A percentile compares a stretch with the other conserved stretches of the same genome.
phyloP scores from a whole-genome alignment of 2,329 filamentous ascomycete species.

The Botrytis tulipae region DNA sequence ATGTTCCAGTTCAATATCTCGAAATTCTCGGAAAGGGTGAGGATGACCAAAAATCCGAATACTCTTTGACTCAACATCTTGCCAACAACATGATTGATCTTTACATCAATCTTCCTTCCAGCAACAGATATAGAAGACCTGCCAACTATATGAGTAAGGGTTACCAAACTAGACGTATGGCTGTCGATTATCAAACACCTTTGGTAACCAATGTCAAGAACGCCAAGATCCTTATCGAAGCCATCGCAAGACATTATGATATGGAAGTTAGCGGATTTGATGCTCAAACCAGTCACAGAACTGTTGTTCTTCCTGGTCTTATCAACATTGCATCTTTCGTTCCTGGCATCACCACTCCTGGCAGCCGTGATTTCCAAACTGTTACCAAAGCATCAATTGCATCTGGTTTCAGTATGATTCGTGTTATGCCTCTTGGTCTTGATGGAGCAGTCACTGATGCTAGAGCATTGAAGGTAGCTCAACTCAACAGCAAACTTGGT shows the following conservation, averaged over 20 bases:
- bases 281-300: constrained; percentile 85
- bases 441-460: constrained; percentile 72
- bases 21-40: constrained; percentile 78
- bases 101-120: constrained; percentile 99
- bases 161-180: constrained; percentile 95
- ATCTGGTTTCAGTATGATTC: constrained; percentile 76
- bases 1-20: constrained; percentile 87
- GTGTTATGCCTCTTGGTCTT: constrained; percentile 73
- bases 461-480: constrained; percentile 66
- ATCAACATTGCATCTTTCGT: constrained; percentile 81
- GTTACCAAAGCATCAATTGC: constrained; percentile 73
- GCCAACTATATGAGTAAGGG: constrained; percentile 99
- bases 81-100: constrained; percentile 94
- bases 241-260: constrained; percentile 84
- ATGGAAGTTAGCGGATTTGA: constrained; percentile 81
- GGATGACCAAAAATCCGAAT: constrained; percentile 88
- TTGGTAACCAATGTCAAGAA: constrained; percentile 99
- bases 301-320: constrained; percentile 69
- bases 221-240: constrained; percentile 94
- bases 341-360: constrained; percentile 64
- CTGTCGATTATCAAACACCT: constrained; percentile 90
- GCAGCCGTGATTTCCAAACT: constrained; percentile 65
- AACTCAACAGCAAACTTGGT: constrained; percentile 66
- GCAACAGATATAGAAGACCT: constrained; percentile 92
- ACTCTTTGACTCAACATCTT: constrained; percentile 93